Conservation (phyloP, 2,329 filamentous ascomycete species). For the Paraconiothyrium sp. region DNA sequence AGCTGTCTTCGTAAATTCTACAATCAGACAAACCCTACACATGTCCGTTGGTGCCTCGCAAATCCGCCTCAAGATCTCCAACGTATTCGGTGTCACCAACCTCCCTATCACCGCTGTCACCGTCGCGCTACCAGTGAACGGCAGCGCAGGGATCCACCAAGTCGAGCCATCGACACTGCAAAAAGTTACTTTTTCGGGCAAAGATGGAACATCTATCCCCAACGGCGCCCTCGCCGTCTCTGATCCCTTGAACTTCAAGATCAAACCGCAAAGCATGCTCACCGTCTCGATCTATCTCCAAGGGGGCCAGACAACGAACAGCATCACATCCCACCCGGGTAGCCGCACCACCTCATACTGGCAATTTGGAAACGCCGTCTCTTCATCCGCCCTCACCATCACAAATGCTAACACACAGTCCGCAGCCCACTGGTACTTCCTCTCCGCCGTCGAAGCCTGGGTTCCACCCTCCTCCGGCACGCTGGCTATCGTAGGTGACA, state of each 20-base stretch:
- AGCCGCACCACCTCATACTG: constrained; percentile 71
- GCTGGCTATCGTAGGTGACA: constrained; percentile 68
- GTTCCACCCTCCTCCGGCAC: constrained; percentile 55
- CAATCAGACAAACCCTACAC: constrained; percentile 72
- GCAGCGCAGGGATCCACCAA: constrained; percentile 62
- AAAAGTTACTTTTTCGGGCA: constrained; percentile 67
- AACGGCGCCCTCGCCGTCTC: constrained; percentile 67
- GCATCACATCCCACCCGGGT: constrained; percentile 72
- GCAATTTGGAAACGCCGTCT: constrained; percentile 65
- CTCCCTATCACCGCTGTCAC: constrained; percentile 69
- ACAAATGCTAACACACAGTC: constrained; percentile 47
- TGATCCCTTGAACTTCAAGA: constrained; percentile 66
- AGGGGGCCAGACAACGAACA: constrained; percentile 64
- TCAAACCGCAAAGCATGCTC: constrained; percentile 62
- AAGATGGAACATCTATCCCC: constrained; percentile 61
- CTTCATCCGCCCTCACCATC: constrained; percentile 58
- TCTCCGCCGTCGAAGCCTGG: constrained; percentile 67
- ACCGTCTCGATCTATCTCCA: constrained; percentile 68
- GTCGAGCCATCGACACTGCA: constrained; percentile 64
- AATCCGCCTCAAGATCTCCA: constrained; percentile 71
- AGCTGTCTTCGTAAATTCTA: constrained; percentile 68
- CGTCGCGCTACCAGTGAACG: constrained; percentile 64
- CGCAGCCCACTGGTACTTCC: constrained; percentile 64
- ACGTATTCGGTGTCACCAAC: constrained; percentile 69
- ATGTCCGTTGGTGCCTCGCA: constrained; percentile 65